Evolutionary conservation across 306 rosid species (phyloP), one percentile per base, ranked within the genome.

Genomic region (Quercus parvula): DNA sequence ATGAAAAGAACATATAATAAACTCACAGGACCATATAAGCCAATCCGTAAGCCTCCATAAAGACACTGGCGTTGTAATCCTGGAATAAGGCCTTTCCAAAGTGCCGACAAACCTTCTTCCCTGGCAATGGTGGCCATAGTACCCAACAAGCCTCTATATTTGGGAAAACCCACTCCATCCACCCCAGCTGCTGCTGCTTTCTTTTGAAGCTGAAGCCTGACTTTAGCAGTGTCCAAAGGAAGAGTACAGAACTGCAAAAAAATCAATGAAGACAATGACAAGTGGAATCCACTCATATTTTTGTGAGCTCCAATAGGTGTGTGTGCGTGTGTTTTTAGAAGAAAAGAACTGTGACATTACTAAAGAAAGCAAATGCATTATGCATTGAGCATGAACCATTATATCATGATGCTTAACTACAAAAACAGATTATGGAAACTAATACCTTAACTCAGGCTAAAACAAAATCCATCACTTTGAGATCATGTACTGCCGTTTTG

Each of bases 21-120:
- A 93, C 99, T 91, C 91, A 96, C 99, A 70, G 99, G 99, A 82
- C 88, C 99, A 84, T 96, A 96, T 78, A 96, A 81, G 70, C 96
- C 98, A 80, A 96, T 93, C 87, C 99, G 90, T 84, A 96, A 85
- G 86, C 99, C 99, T 61, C 99, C 99, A 78, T 96, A 96, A 77
- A 96, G 55, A 79, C 91, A 96, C 76, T 96, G 99, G 64, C 99
- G 96, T 66, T 96, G 99, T 73, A 96, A 86, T 74, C 99, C 99
- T 59, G 99, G 96, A 87, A 96, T 78, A 76, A 93, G 83, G 80
- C 99, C 99, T 82, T 87, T 96, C 98, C 99, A 96, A 56, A 96
- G 84, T 41, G 99, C 94, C 59, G 83, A 83, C 75, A 89, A 33
- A 46, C 99, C 99, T 88, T 96, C 98, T 89, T 96, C 99, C 85